Evolutionary conservation across 2,329 filamentous ascomycete species (phyloP).

Genomic region (Pleurostoma richardsiae): DNA sequence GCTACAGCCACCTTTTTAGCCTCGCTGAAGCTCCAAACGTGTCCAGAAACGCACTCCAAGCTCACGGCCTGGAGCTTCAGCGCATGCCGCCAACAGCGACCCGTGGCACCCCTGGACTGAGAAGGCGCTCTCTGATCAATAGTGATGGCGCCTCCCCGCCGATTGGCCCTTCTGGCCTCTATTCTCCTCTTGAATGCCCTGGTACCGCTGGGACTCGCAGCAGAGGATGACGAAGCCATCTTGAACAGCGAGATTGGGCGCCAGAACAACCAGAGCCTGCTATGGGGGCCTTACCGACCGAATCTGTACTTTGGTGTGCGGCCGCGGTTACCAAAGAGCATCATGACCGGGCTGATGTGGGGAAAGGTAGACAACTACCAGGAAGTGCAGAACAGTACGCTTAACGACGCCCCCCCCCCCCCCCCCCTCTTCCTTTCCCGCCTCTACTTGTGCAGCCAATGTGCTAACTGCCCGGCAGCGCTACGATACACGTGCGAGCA

Average conservation of each 20-base stretch:
- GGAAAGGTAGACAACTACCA: slow-evolving; percentile 74
- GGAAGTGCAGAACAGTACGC: slow-evolving; percentile 70
- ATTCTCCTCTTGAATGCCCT: slow-evolving; percentile 14
- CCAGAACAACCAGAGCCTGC: slow-evolving; percentile 72
- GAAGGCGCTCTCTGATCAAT: too few species aligned
- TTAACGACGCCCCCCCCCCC: neutral
- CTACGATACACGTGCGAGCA: slow-evolving; percentile 96
- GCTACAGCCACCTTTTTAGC: too few species aligned
- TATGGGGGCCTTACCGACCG: slow-evolving; percentile 94
- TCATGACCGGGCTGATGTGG: slow-evolving; percentile 86
- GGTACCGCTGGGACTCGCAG: slow-evolving; percentile 8
- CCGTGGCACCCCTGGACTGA: too few species aligned
- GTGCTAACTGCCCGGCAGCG: slow-evolving; percentile 40
- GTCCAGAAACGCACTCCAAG: too few species aligned
- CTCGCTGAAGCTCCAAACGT: too few species aligned
- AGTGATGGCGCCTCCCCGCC: slow-evolving; percentile 16
- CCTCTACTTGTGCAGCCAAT: neutral
- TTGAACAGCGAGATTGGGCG: slow-evolving; percentile 44
- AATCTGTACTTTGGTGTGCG: slow-evolving; percentile 93
- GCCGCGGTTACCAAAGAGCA: slow-evolving; percentile 73
- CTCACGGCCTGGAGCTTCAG: too few species aligned
- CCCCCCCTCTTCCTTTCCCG: neutral
- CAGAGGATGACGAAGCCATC: slow-evolving; percentile 25
- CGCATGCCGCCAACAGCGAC: too few species aligned
- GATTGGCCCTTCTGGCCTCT: slow-evolving; percentile 18